phyloP scores from a whole-genome alignment of 192 early-diverging fungal species.

The Linnemannia schmuckeri region DNA sequence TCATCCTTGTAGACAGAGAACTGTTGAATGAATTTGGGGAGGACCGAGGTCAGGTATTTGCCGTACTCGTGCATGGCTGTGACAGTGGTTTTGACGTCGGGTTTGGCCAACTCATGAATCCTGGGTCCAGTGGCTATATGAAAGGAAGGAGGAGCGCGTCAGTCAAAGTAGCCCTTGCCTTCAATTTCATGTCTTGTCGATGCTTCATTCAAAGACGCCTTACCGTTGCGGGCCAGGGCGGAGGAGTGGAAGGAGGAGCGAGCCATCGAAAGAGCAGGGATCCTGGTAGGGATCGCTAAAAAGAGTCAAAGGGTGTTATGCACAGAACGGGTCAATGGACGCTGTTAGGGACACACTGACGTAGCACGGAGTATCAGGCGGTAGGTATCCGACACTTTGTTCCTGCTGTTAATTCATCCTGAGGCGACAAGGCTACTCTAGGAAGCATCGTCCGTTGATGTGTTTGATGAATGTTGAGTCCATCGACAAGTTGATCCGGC shows the following conservation, averaged over 20 bases:
- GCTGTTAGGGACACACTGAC: background rate
- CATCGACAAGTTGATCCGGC: conserved; percentile 13
- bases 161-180: background rate
- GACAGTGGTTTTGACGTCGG: conserved; percentile 51
- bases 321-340: background rate
- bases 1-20: conserved; percentile 99
- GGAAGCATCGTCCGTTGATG: background rate
- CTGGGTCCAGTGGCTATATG: conserved; percentile 43
- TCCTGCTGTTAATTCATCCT: background rate
- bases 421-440: background rate
- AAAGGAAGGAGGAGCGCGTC: background rate
- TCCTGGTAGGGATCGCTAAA: conserved; percentile 51
- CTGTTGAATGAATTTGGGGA: conserved; percentile 98
- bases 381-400: background rate
- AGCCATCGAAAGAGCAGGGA: conserved; percentile 43
- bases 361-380: background rate
- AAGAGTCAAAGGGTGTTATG: background rate
- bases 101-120: conserved; percentile 47
- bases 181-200: background rate
- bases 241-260: conserved; percentile 48
- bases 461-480: background rate
- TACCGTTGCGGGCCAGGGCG: conserved; percentile 38
- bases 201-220: background rate
- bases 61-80: conserved; percentile 85
- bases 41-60: conserved; percentile 83